phyloP scores from a whole-genome alignment of 306 rosid genomes.

The Spatholobus suberectus region DNA sequence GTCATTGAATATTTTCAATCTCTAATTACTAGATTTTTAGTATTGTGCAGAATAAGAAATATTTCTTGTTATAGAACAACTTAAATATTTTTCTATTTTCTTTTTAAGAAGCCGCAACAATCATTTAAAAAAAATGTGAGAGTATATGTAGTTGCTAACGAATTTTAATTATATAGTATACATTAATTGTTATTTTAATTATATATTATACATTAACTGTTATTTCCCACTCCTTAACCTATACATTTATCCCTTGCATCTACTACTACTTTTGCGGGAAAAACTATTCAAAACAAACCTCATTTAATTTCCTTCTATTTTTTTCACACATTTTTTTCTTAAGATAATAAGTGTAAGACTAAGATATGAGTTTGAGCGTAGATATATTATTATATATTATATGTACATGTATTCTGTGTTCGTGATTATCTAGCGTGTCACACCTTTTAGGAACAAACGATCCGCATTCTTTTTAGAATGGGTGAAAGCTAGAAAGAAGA shows the following conservation, averaged over 20 bases:
- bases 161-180: too few relatives aligned
- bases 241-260: not conserved
- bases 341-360: not conserved
- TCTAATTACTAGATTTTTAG: too few relatives aligned
- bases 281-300: not conserved
- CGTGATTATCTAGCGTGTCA: not conserved
- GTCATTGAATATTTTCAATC: too few relatives aligned
- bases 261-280: not conserved
- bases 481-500: slow-evolving; percentile 32
- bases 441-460: not conserved
- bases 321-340: not conserved
- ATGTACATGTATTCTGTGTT: not conserved
- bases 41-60: too few relatives aligned
- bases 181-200: too few relatives aligned
- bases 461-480: not conserved
- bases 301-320: not conserved
- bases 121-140: too few relatives aligned
- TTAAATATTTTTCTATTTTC: too few relatives aligned
- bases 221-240: not conserved
- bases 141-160: too few relatives aligned
- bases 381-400: not conserved
- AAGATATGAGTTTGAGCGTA: not conserved
- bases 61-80: not conserved
- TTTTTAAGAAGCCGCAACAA: too few relatives aligned
- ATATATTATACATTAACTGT: too few relatives aligned